Conservation (phyloP, 2,329 filamentous ascomycete genomes). For the Pyrenophora graminea region DNA sequence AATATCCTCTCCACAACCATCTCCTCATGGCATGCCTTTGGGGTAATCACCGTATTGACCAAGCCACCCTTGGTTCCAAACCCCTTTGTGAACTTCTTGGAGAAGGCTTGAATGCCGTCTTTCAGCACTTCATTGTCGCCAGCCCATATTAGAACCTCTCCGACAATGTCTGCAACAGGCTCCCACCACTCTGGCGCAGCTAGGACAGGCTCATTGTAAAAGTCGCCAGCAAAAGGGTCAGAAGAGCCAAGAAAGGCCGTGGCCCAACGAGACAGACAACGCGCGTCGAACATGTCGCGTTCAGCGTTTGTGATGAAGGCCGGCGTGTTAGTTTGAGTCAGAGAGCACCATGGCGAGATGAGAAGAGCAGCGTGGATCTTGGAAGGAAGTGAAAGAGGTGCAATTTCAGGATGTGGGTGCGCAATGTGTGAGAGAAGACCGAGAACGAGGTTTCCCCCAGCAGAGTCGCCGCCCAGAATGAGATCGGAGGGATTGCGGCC, state of each 20-base stretch:
- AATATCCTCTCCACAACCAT: constrained; percentile 49
- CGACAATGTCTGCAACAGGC: constrained; percentile 50
- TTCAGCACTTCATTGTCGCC: constrained; percentile 62
- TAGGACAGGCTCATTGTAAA: constrained; percentile 58
- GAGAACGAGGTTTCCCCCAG: constrained; percentile 56
- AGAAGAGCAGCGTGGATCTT: constrained; percentile 58
- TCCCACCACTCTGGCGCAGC: constrained; percentile 61
- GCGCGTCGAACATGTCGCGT: constrained; percentile 56
- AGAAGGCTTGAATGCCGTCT: constrained; percentile 60
- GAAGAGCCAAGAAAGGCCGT: constrained; percentile 52
- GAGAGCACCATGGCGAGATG: constrained; percentile 63
- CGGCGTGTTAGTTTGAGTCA: constrained; percentile 51
- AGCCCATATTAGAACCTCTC: constrained; percentile 57
- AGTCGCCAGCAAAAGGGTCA: constrained; percentile 54
- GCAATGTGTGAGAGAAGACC: constrained; percentile 55
- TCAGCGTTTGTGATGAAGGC: constrained; percentile 53
- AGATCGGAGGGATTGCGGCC: constrained; percentile 48
- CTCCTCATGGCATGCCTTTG: constrained; percentile 48
- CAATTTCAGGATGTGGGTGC: constrained; percentile 61
- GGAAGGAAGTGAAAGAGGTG: constrained; percentile 46
- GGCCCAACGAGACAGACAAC: constrained; percentile 53
- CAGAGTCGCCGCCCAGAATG: constrained; percentile 58
- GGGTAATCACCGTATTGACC: constrained; percentile 44
- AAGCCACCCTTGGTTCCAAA: constrained; percentile 37
- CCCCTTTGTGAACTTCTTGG: constrained; percentile 52